Percentiles rank a stretch among this genome's conserved stretches.
These are phyloP conservation scores for Xylariomycetidae sp. DNA, from an alignment of 2,329 filamentous ascomycete species.

Conservation along the genomic window DNA sequence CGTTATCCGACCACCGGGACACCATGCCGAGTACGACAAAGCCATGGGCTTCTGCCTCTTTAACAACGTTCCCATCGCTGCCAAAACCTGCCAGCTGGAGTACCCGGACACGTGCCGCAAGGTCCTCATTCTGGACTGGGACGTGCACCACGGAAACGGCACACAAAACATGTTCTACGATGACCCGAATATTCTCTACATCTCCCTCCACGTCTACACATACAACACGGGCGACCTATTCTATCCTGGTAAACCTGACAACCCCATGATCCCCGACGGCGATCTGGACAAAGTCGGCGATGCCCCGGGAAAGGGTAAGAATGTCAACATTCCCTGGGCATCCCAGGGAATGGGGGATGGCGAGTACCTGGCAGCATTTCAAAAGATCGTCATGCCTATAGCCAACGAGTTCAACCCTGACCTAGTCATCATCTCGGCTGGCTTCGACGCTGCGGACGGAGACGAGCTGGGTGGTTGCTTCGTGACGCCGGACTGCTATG, in stretches of 20 bases:
- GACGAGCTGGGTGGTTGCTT: constrained; percentile 91
- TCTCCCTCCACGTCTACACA: constrained; percentile 91
- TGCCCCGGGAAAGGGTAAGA: constrained; percentile 50
- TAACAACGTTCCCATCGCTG: constrained; percentile 93
- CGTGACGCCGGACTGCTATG: constrained; percentile 85
- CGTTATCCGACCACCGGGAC: constrained; percentile 91
- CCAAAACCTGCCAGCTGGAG: constrained; percentile 77
- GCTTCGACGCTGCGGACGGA: constrained; percentile 91
- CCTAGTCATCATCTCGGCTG: constrained; percentile 88
- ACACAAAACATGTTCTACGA: constrained; percentile 95
- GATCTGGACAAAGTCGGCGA: constrained; percentile 54
- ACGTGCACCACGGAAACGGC: constrained; percentile 77
- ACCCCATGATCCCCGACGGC: constrained; percentile 52
- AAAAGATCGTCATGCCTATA: constrained; percentile 94
- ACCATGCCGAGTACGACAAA: constrained; percentile 82
- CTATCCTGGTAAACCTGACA: constrained; percentile 66
- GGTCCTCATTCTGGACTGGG: constrained; percentile 91
- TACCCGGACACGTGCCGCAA: constrained; percentile 79
- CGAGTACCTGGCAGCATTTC: constrained; percentile 94
- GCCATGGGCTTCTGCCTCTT: constrained; percentile 96
- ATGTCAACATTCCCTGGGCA: constrained; percentile 63
- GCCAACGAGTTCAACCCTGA: constrained; percentile 91
- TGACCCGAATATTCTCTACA: constrained; percentile 91
- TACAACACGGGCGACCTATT: constrained; percentile 74
- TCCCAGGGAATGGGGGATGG: constrained; percentile 84